Evolutionary conservation across 805 yeast species (phyloP).

Genomic region (Yamadazyma takamatsuzukensis): DNA sequence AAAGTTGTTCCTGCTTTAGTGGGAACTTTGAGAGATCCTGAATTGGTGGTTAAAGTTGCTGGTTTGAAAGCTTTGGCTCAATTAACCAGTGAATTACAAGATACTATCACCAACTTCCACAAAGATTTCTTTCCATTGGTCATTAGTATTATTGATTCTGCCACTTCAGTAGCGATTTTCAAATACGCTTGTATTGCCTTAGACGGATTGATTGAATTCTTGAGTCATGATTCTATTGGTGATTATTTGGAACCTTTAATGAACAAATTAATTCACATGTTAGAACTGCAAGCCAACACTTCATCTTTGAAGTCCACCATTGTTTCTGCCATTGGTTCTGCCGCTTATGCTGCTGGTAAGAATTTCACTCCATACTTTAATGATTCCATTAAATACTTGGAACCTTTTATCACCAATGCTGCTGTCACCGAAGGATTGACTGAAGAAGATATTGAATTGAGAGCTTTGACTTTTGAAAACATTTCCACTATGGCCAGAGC

Average conservation of each 20-base stretch:
- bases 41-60: constrained; percentile 74
- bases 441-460: constrained; percentile 86
- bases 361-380: constrained; percentile 83
- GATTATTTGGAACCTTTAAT: constrained; percentile 83
- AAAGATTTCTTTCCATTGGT: constrained; percentile 79
- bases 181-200: constrained; percentile 87
- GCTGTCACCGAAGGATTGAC: constrained; percentile 71
- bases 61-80: constrained; percentile 79
- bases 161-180: constrained; percentile 78
- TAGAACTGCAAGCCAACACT: constrained; percentile 67
- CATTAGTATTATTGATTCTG: constrained; percentile 80
- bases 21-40: constrained; percentile 72
- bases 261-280: constrained; percentile 82
- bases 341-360: constrained; percentile 93
- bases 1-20: constrained; percentile 71
- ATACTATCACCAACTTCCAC: constrained; percentile 79
- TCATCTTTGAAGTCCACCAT: constrained; percentile 75
- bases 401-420: constrained; percentile 72
- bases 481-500: constrained; percentile 95
- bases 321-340: constrained; percentile 95
- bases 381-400: constrained; percentile 73
- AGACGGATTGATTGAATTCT: constrained; percentile 88
- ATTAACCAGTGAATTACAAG: constrained; percentile 81
- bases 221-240: constrained; percentile 81
- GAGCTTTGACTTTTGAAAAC: constrained; percentile 90